Evolutionary conservation across 345 rosid species (phyloP).

Genomic region (Murraya paniculata): DNA sequence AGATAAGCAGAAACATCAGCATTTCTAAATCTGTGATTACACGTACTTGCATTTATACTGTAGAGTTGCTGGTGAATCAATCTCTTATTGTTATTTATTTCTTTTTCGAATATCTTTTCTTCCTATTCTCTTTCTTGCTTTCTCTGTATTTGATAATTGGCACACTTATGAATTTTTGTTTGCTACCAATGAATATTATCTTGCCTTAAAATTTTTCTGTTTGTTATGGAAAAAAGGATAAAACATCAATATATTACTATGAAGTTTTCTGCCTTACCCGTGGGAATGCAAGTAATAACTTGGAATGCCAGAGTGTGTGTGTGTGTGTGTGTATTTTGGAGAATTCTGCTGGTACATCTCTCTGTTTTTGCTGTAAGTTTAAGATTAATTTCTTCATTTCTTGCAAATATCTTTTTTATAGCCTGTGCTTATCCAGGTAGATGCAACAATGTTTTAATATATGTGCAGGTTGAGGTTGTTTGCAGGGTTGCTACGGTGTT

Average conservation of each 20-base stretch:
- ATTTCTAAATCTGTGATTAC: background rate
- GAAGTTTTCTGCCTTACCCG: background rate
- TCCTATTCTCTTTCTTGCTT: background rate
- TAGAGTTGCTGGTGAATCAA: background rate
- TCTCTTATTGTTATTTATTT: background rate
- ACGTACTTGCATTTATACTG: slow-evolving; percentile 4
- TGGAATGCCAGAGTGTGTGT: background rate
- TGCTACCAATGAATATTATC: background rate
- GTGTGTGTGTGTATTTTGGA: background rate
- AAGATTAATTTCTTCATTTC: background rate
- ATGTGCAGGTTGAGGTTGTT: slow-evolving; percentile 75
- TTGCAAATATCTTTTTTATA: background rate
- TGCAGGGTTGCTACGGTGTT: slow-evolving; percentile 69
- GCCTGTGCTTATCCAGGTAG: background rate
- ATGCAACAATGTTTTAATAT: background rate
- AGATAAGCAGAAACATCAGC: background rate
- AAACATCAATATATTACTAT: background rate
- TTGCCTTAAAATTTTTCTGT: background rate
- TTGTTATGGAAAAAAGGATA: background rate
- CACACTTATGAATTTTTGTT: background rate
- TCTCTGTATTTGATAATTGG: background rate
- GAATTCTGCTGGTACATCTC: background rate
- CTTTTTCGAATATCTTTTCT: background rate
- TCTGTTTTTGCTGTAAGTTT: background rate
- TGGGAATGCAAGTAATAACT: background rate